Evolutionary conservation across 805 yeast genomes (phyloP).

Genomic region (Kluyveromyces aestuarii): DNA sequence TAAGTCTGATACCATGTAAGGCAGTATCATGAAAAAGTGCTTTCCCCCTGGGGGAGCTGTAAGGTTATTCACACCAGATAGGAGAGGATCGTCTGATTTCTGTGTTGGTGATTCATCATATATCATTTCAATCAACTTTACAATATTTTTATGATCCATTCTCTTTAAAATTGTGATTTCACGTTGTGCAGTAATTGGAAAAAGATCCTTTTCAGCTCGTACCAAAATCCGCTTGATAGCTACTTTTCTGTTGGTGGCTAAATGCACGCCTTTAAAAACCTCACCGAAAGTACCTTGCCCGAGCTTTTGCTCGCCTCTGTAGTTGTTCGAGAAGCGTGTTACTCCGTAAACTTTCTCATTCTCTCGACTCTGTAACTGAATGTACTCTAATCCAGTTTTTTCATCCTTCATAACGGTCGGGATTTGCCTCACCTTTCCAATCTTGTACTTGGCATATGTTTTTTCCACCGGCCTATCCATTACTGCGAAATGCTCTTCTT

Average conservation of each 20-base stretch:
- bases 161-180: constrained; percentile 78
- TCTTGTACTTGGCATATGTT: constrained; percentile 22
- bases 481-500: not conserved
- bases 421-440: constrained; percentile 28
- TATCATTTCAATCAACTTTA: constrained; percentile 74
- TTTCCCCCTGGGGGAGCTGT: constrained; percentile 19
- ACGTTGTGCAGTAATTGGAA: constrained; percentile 91
- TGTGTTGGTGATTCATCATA: constrained; percentile 36
- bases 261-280: constrained; percentile 64
- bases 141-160: constrained; percentile 58
- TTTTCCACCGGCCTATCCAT: not conserved
- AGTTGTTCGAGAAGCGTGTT: constrained; percentile 22
- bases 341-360: constrained; percentile 26
- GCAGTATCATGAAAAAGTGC: constrained; percentile 76
- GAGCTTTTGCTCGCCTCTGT: constrained; percentile 36
- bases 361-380: constrained; percentile 17
- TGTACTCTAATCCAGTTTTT: constrained; percentile 19
- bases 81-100: not conserved
- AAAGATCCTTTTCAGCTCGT: constrained; percentile 39
- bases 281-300: constrained; percentile 90
- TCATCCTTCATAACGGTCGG: constrained; percentile 23
- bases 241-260: constrained; percentile 46
- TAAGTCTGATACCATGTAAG: constrained; percentile 87
- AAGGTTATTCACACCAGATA: constrained; percentile 4
- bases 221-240: constrained; percentile 84